Base-by-base conservation (phyloP, 2,329 filamentous ascomycete genomes). In the Aspergillus sp. region DNA sequence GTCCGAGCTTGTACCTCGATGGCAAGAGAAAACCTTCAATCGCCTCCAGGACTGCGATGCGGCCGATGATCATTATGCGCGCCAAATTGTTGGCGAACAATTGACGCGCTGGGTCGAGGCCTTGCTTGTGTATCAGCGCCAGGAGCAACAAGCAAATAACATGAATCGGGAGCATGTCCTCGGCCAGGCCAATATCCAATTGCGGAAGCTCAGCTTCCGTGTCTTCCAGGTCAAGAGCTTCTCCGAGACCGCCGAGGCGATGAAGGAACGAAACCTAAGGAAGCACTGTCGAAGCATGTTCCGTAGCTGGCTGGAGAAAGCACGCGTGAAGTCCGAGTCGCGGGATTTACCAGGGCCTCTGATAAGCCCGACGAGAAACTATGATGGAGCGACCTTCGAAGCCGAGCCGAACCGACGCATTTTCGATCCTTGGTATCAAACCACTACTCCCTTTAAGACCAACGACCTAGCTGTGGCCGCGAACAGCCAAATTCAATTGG, bases 191-290 rank as follows among this genome's bases (percentile, higher is more conserved):
- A 76, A 77, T 10, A 74, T 73, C 13, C 78, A 77, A 23, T 73
- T 87, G 59, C 84, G 83, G 68, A 84, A 81, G 66, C 73, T 87
- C n/a, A 84, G 83, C 56, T 83, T 86, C 73, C 80, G 80, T 7
- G 74, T 84, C 2, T 87, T 87, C 73, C 83, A 85, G 42, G 73
- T 84, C 4, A 76, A 78, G 23, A 80, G 81, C 54, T 79, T 79
- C 23, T 71, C 77, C 8, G 80, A 86, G 59, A 84, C 79, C 42
- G 83, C 84, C 0, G 75, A 82, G 38, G 82, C 83, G 6, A 74
- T 87, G 63, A 76, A 78, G 53, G 77, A 81, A 17, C 76, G 84
- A 17, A 85, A 83, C 62, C 77, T 82, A 39, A 78, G 83, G 57
- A 83, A 83, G 62, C 85, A 87, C 69, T 74, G 81, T 27, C 78